Conservation (phyloP, 164 flowering plant genomes). For the Kingdonia uniflora region DNA sequence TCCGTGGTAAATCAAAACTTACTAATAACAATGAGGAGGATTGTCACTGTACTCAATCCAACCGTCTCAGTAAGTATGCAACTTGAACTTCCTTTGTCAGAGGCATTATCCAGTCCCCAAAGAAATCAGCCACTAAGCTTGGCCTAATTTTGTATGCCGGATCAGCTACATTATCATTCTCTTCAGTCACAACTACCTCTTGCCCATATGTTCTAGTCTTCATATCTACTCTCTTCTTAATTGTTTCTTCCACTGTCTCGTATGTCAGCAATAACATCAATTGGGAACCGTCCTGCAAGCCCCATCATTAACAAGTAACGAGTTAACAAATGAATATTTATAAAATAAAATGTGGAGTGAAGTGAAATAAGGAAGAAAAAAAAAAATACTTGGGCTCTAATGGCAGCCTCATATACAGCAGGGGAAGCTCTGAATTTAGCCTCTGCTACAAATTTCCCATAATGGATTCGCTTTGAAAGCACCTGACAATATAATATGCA, state of each 20-base stretch:
- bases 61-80: slow-evolving; percentile 61
- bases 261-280: slow-evolving; percentile 70
- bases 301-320: not conserved
- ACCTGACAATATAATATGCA: slow-evolving; percentile 27
- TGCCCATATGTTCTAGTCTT: slow-evolving; percentile 68
- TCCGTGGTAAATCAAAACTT: no score
- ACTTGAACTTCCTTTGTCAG: slow-evolving; percentile 89
- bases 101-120: slow-evolving; percentile 96
- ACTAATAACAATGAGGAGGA: slow-evolving; percentile 1
- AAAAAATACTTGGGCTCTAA: slow-evolving; percentile 51
- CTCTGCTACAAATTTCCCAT: slow-evolving; percentile 93
- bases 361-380: not conserved
- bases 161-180: slow-evolving; percentile 18
- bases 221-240: slow-evolving; percentile 65
- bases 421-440: slow-evolving; percentile 75
- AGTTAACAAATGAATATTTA: no score
- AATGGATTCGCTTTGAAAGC: slow-evolving; percentile 90
- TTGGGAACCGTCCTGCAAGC: slow-evolving; percentile 43
- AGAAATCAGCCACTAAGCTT: slow-evolving; percentile 64
- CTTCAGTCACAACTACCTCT: slow-evolving; percentile 24
- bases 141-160: slow-evolving; percentile 76
- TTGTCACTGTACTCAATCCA: slow-evolving; percentile 37
- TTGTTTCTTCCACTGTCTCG: slow-evolving; percentile 55
- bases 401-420: slow-evolving; percentile 54
- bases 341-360: not conserved